These are phyloP conservation scores for Sphaerulina vaccinii DNA, from an alignment of 2,329 filamentous ascomycete species.

Conservation along the genomic window DNA sequence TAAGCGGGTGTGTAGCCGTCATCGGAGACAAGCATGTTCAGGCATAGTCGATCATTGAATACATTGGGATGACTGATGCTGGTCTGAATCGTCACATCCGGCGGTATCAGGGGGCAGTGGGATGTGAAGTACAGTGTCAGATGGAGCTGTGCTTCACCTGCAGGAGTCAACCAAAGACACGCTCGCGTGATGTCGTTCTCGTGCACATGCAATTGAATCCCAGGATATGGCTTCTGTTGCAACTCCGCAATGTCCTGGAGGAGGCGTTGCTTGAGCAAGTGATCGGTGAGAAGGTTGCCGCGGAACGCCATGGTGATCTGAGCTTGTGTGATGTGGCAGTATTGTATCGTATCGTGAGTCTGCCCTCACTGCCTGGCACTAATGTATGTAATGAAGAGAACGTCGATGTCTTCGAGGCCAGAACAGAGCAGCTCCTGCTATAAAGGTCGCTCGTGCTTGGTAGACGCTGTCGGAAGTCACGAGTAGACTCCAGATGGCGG, in stretches of 20 bases:
- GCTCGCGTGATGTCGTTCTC: slow-evolving; percentile 18
- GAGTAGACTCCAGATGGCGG: too few relatives aligned
- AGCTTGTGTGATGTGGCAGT: too few relatives aligned
- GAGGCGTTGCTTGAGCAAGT: slow-evolving; percentile 19
- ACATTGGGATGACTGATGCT: slow-evolving; percentile 26
- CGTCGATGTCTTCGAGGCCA: too few relatives aligned
- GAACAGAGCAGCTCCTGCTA: too few relatives aligned
- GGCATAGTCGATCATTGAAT: slow-evolving; percentile 27
- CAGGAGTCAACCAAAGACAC: slow-evolving; percentile 22
- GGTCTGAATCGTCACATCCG: slow-evolving; percentile 23
- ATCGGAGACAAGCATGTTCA: slow-evolving; percentile 20
- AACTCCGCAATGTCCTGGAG: slow-evolving; percentile 27
- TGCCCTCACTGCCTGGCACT: too few relatives aligned
- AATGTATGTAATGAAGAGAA: too few relatives aligned
- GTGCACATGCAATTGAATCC: slow-evolving; percentile 24
- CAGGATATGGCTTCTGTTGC: slow-evolving; percentile 26
- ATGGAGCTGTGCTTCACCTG: slow-evolving; percentile 19
- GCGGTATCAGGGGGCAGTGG: slow-evolving; percentile 22
- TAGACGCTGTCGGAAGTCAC: too few relatives aligned
- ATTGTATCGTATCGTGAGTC: too few relatives aligned
- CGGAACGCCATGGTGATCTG: slow-evolving; percentile 8
- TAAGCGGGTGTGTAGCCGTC: slow-evolving; percentile 28
- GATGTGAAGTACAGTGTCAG: slow-evolving; percentile 22
- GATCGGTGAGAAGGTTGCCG: not conserved
- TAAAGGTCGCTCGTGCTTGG: too few relatives aligned